phyloP scores from a whole-genome alignment of 2,329 filamentous ascomycete genomes.

The Chalaropsis ovoidea region DNA sequence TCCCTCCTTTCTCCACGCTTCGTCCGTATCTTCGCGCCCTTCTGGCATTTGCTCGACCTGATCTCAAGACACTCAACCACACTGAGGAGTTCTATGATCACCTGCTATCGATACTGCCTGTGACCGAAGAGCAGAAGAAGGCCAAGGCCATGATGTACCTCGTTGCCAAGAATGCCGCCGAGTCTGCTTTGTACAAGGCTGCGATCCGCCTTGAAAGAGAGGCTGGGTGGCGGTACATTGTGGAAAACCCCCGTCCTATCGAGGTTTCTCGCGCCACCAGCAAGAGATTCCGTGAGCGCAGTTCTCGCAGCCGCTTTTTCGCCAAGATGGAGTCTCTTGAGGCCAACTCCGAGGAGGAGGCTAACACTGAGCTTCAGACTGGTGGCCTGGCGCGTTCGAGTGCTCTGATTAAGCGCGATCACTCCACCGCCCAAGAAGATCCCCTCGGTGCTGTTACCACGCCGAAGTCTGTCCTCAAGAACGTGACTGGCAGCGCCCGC shows the following conservation, averaged over 20 bases:
- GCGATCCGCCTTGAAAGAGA: background rate
- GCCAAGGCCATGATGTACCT: background rate
- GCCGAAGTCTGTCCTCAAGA: background rate
- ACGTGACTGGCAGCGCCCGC: background rate
- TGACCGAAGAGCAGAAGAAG: background rate
- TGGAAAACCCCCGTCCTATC: background rate
- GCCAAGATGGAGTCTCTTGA: background rate
- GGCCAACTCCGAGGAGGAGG: background rate
- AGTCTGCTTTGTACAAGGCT: background rate
- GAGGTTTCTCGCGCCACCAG: background rate
- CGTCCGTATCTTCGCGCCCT: background rate
- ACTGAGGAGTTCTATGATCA: background rate
- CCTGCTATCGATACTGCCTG: background rate
- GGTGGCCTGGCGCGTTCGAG: background rate
- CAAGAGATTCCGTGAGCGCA: background rate
- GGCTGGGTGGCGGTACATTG: background rate
- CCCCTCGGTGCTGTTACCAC: background rate
- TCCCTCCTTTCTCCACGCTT: background rate
- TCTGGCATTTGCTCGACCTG: background rate
- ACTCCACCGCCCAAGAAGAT: background rate
- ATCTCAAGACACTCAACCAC: background rate
- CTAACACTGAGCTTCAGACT: background rate
- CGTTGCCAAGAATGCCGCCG: background rate
- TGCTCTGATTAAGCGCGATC: background rate
- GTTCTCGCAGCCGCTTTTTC: background rate